These are phyloP conservation scores for Millerozyma acaciae DNA, from an alignment of 805 yeast species.

Conservation along the genomic window DNA sequence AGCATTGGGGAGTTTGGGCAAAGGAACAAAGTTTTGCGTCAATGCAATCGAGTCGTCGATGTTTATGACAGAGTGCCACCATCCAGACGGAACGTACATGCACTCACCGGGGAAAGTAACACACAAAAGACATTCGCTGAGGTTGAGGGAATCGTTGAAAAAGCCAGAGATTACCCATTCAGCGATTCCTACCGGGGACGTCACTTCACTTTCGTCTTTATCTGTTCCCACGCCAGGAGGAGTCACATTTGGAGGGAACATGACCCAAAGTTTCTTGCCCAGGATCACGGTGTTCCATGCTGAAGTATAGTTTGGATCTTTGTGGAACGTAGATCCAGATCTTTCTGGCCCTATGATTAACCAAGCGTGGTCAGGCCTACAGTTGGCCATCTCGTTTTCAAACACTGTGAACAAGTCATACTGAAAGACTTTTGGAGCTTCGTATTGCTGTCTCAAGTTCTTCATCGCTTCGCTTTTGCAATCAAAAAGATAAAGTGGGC, in stretches of 20 bases:
- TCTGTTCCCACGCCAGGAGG: constrained; percentile 88
- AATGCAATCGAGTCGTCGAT: constrained; percentile 78
- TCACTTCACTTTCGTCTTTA: constrained; percentile 78
- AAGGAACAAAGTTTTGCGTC: constrained; percentile 86
- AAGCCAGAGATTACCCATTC: constrained; percentile 88
- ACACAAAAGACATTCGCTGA: constrained; percentile 62
- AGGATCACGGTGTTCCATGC: constrained; percentile 84
- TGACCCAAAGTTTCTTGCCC: constrained; percentile 82
- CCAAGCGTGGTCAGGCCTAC: constrained; percentile 93
- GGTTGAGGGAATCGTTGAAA: constrained; percentile 60
- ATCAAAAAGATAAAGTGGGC: constrained; percentile 83
- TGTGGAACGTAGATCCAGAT: constrained; percentile 87
- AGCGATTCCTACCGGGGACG: constrained; percentile 87
- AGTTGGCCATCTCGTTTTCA: constrained; percentile 26
- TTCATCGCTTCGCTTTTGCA: constrained; percentile 69
- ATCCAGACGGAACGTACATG: constrained; percentile 88
- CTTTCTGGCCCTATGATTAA: constrained; percentile 77
- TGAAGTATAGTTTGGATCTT: constrained; percentile 85
- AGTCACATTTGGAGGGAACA: constrained; percentile 71
- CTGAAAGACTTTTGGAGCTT: constrained; percentile 50
- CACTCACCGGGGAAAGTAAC: constrained; percentile 80
- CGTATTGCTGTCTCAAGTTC: constrained; percentile 50
- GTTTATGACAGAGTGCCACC: constrained; percentile 97
- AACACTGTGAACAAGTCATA: constrained; percentile 62
- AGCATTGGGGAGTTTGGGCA: constrained; percentile 54